Base-by-base conservation (phyloP, 2,329 filamentous ascomycete genomes). In the Penicillium sp. region DNA sequence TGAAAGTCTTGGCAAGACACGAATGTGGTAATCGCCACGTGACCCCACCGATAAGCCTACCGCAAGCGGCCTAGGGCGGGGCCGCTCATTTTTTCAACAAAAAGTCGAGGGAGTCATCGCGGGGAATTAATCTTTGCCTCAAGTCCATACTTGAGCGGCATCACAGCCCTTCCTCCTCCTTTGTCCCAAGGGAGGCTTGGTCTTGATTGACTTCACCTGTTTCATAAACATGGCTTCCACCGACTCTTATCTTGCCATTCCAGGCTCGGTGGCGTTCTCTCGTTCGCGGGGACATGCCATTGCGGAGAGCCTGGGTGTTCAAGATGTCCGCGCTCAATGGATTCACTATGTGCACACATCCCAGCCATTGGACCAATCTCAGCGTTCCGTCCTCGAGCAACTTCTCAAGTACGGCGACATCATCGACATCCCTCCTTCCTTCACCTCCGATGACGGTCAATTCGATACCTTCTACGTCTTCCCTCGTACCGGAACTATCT, bases 401-500 rank as follows among this genome's bases (percentile, higher is more conserved):
- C 78, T 90, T 30, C 80, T 90, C 53, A 82, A 83, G 56, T 88
- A 89, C 70, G 87, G 86, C 53, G 84, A 87, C 67, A 83, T 84
- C 66, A 80, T 81, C 64, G 81, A 81, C 62, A 77, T 81, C 30
- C 74, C 74, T 37, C 69, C 75, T 38, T 71, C 78, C 50, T 74
- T 82, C 79, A 64, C 77, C 71, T 69, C 80, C 78, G 70, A 79
- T 64, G 83, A 86, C 62, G 80, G 83, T 57, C 77, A 82, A 61
- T 81, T 83, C 47, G 79, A 84, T 53, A 82, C 89, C 65, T 85
- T 91, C 75, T 92, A 93, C 75, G 85, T 97, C 61, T 88, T 86
- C 51, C 94, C 94, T 22, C 87, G 94, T 68, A 91, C 91, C 19
- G 88, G 88, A 71, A 93, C 88, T 1, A 89, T 96, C 69, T 97